Conservation (phyloP, 345 rosid genomes). For the Mallotus nudiflorus region DNA sequence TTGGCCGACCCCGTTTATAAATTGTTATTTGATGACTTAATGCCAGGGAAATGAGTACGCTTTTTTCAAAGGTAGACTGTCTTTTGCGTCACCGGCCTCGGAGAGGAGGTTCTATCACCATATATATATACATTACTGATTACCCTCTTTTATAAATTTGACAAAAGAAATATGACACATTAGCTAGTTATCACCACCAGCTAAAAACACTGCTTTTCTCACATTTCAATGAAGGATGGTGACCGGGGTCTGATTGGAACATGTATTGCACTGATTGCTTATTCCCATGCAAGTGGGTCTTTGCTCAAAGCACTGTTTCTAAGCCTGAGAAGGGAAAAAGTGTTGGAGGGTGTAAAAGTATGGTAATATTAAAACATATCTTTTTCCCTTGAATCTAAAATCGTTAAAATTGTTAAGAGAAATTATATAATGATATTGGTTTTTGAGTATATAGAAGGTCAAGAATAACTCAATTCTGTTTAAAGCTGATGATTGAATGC, state of each 20-base stretch:
- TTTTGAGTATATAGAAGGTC: no score
- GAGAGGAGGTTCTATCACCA: conserved; percentile 3
- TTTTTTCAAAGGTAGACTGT: conserved; percentile 32
- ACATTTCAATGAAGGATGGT: conserved; percentile 5
- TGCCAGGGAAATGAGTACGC: conserved; percentile 10
- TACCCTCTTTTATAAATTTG: conserved; percentile 1
- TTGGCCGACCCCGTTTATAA: conserved; percentile 23
- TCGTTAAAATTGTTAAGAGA: no score
- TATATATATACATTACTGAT: background rate
- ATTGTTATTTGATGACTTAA: no score
- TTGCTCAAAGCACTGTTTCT: no score
- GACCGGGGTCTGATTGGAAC: background rate
- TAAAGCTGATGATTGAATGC: no score
- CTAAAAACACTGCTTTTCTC: conserved; percentile 1
- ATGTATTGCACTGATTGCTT: background rate
- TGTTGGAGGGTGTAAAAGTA: no score
- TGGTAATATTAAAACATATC: no score
- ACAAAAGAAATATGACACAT: conserved; percentile 4
- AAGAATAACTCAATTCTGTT: no score
- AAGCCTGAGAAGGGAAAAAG: no score
- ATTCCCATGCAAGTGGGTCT: conserved; percentile 9
- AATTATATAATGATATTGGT: no score
- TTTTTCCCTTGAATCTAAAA: no score
- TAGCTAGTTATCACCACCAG: conserved; percentile 1
- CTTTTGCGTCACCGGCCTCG: conserved; percentile 37